Evolutionary conservation across 2,329 filamentous ascomycete species (phyloP).

Genomic region (Berkeleyomyces basicola): DNA sequence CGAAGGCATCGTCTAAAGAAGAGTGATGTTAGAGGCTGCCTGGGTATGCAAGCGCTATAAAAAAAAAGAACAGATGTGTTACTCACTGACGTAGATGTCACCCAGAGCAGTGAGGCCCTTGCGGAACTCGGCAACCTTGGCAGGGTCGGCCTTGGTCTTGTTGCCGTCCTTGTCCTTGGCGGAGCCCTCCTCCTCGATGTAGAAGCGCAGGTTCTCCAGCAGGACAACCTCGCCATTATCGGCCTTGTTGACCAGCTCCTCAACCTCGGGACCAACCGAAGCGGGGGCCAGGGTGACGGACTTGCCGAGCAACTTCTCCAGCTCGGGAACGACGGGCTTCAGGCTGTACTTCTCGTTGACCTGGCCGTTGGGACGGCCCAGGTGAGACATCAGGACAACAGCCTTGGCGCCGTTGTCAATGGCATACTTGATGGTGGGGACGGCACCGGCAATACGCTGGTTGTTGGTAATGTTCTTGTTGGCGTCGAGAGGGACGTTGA

Average conservation of each 20-base stretch:
- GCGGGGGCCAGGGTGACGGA: conserved; percentile 78
- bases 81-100: conserved; percentile 88
- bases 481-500: conserved; percentile 93
- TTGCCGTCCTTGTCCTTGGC: conserved; percentile 86
- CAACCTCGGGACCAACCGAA: conserved; percentile 76
- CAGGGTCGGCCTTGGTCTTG: conserved; percentile 96
- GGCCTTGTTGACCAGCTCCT: conserved; percentile 75
- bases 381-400: conserved; percentile 94
- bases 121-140: conserved; percentile 79
- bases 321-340: conserved; percentile 76
- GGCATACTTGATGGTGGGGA: conserved; percentile 91
- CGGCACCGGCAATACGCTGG: conserved; percentile 91
- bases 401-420: conserved; percentile 80
- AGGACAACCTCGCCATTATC: conserved; percentile 70
- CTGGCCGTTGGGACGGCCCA: conserved; percentile 86
- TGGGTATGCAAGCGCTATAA: not conserved
- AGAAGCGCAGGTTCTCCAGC: conserved; percentile 96
- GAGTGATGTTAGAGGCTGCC: not conserved
- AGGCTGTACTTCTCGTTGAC: conserved; percentile 86
- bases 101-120: conserved; percentile 88
- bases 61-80: not conserved
- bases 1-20: conserved; percentile 59
- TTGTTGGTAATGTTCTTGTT: conserved; percentile 94
- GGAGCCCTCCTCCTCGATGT: conserved; percentile 94
- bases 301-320: conserved; percentile 78